These are phyloP conservation scores for Aspergillus kassunensis DNA, from an alignment of 495 filamentous ascomycete genomes.

Conservation along the genomic window DNA sequence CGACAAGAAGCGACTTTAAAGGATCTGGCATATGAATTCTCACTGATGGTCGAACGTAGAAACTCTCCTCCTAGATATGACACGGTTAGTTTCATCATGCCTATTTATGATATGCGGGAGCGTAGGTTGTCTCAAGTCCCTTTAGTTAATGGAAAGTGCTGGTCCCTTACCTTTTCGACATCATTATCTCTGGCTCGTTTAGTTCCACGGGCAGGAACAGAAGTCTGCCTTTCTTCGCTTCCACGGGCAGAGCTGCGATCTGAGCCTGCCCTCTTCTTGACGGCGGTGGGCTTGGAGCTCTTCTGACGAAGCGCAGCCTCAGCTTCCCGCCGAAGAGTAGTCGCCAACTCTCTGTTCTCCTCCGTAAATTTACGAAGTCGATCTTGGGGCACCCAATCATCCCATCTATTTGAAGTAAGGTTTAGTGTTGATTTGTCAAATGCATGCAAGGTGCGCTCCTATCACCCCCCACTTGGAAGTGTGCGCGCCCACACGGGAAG, in stretches of 20 bases:
- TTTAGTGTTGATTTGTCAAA: conserved; percentile 13
- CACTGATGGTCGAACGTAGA: conserved; percentile 72
- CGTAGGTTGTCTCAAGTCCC: not conserved
- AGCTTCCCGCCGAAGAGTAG: conserved; percentile 41
- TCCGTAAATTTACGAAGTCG: conserved; percentile 91
- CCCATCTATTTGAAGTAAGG: conserved; percentile 59
- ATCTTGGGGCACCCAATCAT: conserved; percentile 96
- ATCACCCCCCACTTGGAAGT: conserved; percentile 1
- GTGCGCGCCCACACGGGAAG: conserved; percentile 2
- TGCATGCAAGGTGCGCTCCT: not conserved
- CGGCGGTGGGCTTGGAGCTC: conserved; percentile 37
- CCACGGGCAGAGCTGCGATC: conserved; percentile 76
- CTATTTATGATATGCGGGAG: not conserved
- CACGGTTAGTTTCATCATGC: not conserved
- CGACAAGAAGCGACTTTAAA: conserved; percentile 84
- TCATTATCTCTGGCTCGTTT: conserved; percentile 78
- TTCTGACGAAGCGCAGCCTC: conserved; percentile 38
- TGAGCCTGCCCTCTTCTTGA: conserved; percentile 63
- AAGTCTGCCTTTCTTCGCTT: conserved; percentile 79
- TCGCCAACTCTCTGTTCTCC: conserved; percentile 83
- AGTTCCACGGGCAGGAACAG: conserved; percentile 58
- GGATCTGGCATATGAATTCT: conserved; percentile 77
- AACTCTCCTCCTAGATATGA: conserved; percentile 70
- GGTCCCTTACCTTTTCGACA: conserved; percentile 70
- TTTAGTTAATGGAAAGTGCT: not conserved